Percentiles rank a stretch among this genome's conserved stretches.
These are phyloP conservation scores for Eucalyptus pauciflora DNA, from an alignment of 345 rosid genomes.

Conservation along the genomic window DNA sequence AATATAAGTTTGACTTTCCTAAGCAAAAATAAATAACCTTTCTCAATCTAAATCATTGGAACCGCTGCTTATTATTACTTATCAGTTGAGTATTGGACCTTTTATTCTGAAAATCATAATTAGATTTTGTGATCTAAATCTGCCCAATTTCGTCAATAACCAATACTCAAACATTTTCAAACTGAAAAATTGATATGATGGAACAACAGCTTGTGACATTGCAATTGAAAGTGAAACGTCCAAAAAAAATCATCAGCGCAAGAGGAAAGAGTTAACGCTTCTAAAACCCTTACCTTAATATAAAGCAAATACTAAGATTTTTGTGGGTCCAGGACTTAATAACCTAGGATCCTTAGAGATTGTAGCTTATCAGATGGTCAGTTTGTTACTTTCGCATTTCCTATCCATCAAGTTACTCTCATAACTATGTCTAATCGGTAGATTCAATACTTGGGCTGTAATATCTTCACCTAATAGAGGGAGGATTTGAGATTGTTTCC, in stretches of 20 bases:
- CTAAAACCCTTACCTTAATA: background rate
- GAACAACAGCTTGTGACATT: background rate
- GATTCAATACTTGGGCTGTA: too few relatives aligned
- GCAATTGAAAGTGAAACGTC: background rate
- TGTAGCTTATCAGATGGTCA: background rate
- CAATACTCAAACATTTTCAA: background rate
- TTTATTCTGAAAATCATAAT: background rate
- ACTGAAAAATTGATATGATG: background rate
- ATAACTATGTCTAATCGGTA: too few relatives aligned
- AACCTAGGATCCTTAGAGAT: background rate
- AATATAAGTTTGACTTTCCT: background rate
- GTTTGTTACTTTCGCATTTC: background rate
- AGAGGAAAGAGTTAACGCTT: background rate
- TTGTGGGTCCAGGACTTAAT: background rate
- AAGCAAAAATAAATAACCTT: background rate
- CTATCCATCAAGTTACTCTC: background rate
- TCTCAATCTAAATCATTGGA: background rate
- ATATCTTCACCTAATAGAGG: too few relatives aligned
- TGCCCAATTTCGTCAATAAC: background rate
- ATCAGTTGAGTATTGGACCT: background rate
- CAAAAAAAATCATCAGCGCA: background rate
- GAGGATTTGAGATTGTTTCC: too few relatives aligned
- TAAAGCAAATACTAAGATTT: background rate
- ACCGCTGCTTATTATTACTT: background rate
- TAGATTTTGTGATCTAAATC: background rate